Base-by-base conservation (phyloP, 129 eudicot genomes). In the Daucus carota region DNA sequence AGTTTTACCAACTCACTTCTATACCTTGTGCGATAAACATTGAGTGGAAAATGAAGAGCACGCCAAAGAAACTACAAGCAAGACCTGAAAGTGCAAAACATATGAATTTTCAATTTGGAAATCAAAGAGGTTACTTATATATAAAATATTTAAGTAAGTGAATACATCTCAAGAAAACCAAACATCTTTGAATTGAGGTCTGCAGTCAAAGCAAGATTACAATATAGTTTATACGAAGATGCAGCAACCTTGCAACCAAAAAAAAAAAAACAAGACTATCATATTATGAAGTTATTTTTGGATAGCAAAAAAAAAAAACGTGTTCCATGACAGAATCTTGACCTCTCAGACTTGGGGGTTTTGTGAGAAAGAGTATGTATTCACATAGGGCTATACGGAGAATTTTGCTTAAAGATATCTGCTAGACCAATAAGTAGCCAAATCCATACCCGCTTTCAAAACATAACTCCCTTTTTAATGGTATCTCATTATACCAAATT, bases 1-100 rank as follows among this genome's bases (percentile, higher is more conserved):
- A 79, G 80, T 70, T 70, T 50, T 50, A 76, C 72, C 22, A 85
- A 85, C 86, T 81, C 87, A 77, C 78, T 81, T 85, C 67, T 79
- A 83, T 89, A 89, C 96, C 96, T 89, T 83, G 81, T 79, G 85
- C 75, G 66, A 81, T 83, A 62, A 73, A 73, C 78, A 82, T 76
- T 0, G 85, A 79, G 79, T 76, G 83, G 67, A 89, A 89, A 36
- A 85, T 85, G 82, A 89, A 87, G 54, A 89, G 83, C 81, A 89
- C 82, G 17, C 96, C 96, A 73, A 89, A 89, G 86, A 89, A 89
- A 83, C 96, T 89, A 89, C 85, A 79, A 72, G 90, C 86, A 79
- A 89, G 87, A 81, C 96, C 92, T 89, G 86, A 73, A 83, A 82
- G 70, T 31, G 40, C 75, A 33, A 68, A 22, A 16, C 74, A 46